phyloP scores from a whole-genome alignment of 208 protist genomes.

The Trypanosoma platydactyli region DNA sequence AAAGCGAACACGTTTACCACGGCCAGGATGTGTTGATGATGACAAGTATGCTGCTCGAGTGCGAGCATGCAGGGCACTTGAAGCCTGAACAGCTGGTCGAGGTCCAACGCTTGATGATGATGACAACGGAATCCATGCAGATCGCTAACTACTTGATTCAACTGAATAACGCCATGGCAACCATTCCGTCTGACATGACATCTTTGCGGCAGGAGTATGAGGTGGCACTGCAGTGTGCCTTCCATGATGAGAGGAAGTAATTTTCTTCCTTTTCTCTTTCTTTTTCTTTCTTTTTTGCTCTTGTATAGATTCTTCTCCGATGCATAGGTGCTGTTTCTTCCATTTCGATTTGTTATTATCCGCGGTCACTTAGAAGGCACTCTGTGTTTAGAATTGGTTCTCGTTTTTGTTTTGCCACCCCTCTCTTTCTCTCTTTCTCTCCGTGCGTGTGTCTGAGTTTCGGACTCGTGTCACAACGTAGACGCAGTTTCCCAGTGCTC shows the following conservation, averaged over 20 bases:
- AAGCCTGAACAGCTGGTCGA: conserved; percentile 52
- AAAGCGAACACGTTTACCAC: conserved; percentile 41
- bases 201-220: conserved; percentile 48
- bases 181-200: conserved; percentile 47
- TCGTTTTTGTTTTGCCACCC: conserved; percentile 7
- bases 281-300: conserved; percentile 1
- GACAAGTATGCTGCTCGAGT: conserved; percentile 55
- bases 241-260: background rate
- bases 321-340: no score
- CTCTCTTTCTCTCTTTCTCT: conserved; percentile 1
- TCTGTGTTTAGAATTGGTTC: conserved; percentile 8
- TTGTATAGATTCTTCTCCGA: no score
- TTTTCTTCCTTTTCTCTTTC: background rate
- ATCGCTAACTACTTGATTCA: conserved; percentile 75
- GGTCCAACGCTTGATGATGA: conserved; percentile 58
- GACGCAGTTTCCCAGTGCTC: no score
- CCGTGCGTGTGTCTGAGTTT: background rate
- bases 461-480: no score
- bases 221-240: conserved; percentile 29
- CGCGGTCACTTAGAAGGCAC: conserved; percentile 14
- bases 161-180: conserved; percentile 64
- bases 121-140: conserved; percentile 63
- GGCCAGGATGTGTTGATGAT: conserved; percentile 57
- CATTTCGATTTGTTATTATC: no score
- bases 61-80: conserved; percentile 45